Evolutionary conservation across 2,329 filamentous ascomycete genomes (phyloP), one percentile per base, ranked within the genome.

Genomic region (Botrytis fragariae): DNA sequence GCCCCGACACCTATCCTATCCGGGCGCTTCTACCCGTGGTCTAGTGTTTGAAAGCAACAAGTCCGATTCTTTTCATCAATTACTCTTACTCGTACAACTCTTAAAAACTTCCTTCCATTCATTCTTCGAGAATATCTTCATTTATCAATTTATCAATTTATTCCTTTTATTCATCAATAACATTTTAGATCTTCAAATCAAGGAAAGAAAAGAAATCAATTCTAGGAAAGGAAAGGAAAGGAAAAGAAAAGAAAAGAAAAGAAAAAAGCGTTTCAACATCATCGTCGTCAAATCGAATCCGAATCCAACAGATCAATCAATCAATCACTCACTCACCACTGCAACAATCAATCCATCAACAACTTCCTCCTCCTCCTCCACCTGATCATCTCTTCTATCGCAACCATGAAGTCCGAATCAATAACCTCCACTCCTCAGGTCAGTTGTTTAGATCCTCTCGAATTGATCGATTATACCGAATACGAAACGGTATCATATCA

Each of bases 401-500:
- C 42, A 64, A 51, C 25, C 57, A 71, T 71, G 69, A 71, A 64
- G 25, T 39, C 69, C 32, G 60, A 71, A 51, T 51, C 69, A 22
- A n/a, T 32, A 16, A 39, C 35, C 42, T 51, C 76, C 67, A 77
- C 69, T 35, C 75, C 76, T 16, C 79, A 79, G 48, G 75, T 72
- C 69, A 76, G 72, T 57, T 81, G 79, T 72, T 74, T 80, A 59
- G 80, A 81, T 74, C 80, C 80, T 25, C 73, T 89, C 77, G 89
- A 91, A 78, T 86, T 90, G 64, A 83, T 91, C 80, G 88, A 91
- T 77, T 85, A 90, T 73, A 85, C 87, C 74, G 87, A 88, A 77
- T 93, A 91, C 82, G 90, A 91, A 79, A 85, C 85, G 76, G 82
- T 88, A 71, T 84, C 85, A 75, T 91, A 89, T 78, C 86, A 89